These are phyloP conservation scores for Cutaneotrichosporon arboriforme DNA, from an alignment of 1,284 basidiomycete species.

Conservation along the genomic window DNA sequence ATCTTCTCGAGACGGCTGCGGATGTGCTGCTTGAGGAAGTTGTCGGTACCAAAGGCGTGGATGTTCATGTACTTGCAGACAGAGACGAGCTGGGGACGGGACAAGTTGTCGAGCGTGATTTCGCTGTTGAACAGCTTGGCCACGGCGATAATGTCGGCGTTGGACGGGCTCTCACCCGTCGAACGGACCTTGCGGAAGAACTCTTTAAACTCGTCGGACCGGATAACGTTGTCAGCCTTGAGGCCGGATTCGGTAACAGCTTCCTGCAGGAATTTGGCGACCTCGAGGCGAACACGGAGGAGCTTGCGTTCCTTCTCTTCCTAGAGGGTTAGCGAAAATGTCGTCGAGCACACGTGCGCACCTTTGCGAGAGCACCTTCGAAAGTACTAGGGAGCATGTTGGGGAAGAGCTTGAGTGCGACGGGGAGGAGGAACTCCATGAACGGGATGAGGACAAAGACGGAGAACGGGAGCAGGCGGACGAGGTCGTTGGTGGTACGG, in stretches of 20 bases:
- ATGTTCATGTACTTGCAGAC: slow-evolving; percentile 98
- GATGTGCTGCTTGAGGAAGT: slow-evolving; percentile 92
- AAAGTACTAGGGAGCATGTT: slow-evolving; percentile 99
- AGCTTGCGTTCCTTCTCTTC: slow-evolving; percentile 97
- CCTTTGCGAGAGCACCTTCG: slow-evolving; percentile 90
- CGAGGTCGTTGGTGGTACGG: slow-evolving; percentile 85
- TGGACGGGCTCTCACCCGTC: slow-evolving; percentile 88
- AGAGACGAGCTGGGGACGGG: slow-evolving; percentile 91
- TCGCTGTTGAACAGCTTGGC: slow-evolving; percentile 97
- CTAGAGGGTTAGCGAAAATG: slow-evolving; percentile 51
- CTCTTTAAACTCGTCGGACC: slow-evolving; percentile 94
- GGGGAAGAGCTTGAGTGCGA: slow-evolving; percentile 94
- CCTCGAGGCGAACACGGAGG: slow-evolving; percentile 88
- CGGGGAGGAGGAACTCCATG: slow-evolving; percentile 96
- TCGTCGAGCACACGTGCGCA: slow-evolving; percentile 47
- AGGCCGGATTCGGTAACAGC: slow-evolving; percentile 83
- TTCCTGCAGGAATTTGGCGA: slow-evolving; percentile 99
- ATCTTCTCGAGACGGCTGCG: slow-evolving; percentile 77
- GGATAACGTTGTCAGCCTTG: slow-evolving; percentile 85
- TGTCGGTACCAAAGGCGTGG: slow-evolving; percentile 98
- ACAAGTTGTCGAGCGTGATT: slow-evolving; percentile 94
- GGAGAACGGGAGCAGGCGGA: slow-evolving; percentile 89
- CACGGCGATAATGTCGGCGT: slow-evolving; percentile 83
- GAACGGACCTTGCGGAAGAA: slow-evolving; percentile 98
- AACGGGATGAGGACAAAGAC: slow-evolving; percentile 95